Conservation (phyloP, 2,329 filamentous ascomycete species). For the Metarhizium humberi region DNA sequence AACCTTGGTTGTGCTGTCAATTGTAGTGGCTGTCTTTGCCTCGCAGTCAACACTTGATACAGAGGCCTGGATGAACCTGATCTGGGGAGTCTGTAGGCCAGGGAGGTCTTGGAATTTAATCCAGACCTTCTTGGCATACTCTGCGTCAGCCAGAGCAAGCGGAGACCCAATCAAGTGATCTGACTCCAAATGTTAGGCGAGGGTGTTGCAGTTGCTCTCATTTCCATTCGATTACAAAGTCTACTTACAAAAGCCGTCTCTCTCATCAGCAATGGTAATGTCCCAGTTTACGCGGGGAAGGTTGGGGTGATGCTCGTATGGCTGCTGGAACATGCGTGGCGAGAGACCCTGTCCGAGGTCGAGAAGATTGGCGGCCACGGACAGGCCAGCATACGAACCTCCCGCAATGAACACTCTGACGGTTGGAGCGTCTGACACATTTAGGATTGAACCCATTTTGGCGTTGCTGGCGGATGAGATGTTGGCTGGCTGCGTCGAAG, state of each 20-base stretch:
- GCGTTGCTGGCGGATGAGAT: not conserved
- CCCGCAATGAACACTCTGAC: constrained; percentile 58
- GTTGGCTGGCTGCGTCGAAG: not conserved
- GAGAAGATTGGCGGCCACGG: constrained; percentile 55
- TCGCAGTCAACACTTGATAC: constrained; percentile 51
- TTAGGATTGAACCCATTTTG: constrained; percentile 21
- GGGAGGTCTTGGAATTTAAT: constrained; percentile 58
- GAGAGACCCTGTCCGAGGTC: constrained; percentile 51
- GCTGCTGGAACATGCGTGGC: constrained; percentile 32
- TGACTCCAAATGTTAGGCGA: constrained; percentile 20
- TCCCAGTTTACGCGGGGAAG: constrained; percentile 47
- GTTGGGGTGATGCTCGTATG: constrained; percentile 29
- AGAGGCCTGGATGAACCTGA: constrained; percentile 58
- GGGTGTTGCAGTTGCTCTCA: too few species aligned
- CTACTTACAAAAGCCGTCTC: constrained; percentile 74
- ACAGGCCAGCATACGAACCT: constrained; percentile 63
- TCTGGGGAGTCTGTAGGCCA: constrained; percentile 51
- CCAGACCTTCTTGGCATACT: constrained; percentile 61
- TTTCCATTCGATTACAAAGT: not conserved
- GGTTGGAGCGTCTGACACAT: constrained; percentile 17
- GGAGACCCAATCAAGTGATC: constrained; percentile 71
- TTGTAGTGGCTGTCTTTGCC: constrained; percentile 48
- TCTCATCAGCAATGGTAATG: constrained; percentile 67
- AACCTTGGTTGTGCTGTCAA: constrained; percentile 36
- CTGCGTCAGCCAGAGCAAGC: constrained; percentile 54